These are phyloP conservation scores for Pleoardoris graminearum DNA, from an alignment of 2,329 filamentous ascomycete species.

Conservation along the genomic window DNA sequence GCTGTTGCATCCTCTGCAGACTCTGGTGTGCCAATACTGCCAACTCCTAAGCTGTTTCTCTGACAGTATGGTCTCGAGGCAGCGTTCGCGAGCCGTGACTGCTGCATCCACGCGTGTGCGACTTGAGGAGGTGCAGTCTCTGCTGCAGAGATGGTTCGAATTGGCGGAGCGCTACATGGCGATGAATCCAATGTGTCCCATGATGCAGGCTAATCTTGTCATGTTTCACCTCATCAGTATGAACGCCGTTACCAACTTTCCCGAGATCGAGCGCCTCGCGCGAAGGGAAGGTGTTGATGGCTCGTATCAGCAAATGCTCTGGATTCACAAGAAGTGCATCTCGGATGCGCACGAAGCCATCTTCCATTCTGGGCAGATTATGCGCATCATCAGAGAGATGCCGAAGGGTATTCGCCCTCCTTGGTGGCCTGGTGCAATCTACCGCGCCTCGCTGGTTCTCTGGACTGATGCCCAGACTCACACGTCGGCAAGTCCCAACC, in stretches of 20 bases:
- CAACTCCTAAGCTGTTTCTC: slow-evolving; percentile 69
- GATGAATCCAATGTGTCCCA: slow-evolving; percentile 59
- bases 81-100: slow-evolving; percentile 56
- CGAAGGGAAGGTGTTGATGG: slow-evolving; percentile 63
- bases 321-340: slow-evolving; percentile 65
- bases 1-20: slow-evolving; percentile 69
- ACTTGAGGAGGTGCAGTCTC: slow-evolving; percentile 65
- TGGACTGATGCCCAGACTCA: slow-evolving; percentile 59
- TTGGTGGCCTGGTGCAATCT: slow-evolving; percentile 73
- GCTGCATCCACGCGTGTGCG: slow-evolving; percentile 63
- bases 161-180: slow-evolving; percentile 62
- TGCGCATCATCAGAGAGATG: slow-evolving; percentile 65
- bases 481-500: slow-evolving; percentile 44
- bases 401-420: slow-evolving; percentile 62
- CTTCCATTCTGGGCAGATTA: slow-evolving; percentile 69
- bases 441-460: slow-evolving; percentile 57
- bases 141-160: slow-evolving; percentile 69
- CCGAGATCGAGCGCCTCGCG: slow-evolving; percentile 68
- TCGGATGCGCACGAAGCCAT: slow-evolving; percentile 65
- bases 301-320: slow-evolving; percentile 58
- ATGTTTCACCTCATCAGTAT: slow-evolving; percentile 73
- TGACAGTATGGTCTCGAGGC: slow-evolving; percentile 55
- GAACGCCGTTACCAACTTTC: slow-evolving; percentile 69
- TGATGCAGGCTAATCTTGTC: slow-evolving; percentile 67
- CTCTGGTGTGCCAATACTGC: slow-evolving; percentile 65